Evolutionary conservation across 75 land plant species (phyloP).

Genomic region (Picea glauca): DNA sequence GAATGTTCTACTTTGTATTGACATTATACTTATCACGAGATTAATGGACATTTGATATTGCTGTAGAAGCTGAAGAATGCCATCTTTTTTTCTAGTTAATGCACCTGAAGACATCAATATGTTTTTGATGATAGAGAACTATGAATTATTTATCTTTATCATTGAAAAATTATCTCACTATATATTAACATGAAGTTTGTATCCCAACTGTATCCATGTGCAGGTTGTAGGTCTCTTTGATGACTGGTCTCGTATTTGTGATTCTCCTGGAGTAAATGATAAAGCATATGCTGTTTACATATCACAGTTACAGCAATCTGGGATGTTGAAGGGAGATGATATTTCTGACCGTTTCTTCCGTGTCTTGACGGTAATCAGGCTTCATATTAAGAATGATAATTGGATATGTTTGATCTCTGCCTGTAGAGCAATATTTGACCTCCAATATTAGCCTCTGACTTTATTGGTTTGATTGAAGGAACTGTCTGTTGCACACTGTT

Average conservation of each 20-base stretch:
- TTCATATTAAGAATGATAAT: neutral
- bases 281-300: constrained; percentile 64
- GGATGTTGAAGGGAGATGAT: constrained; percentile 94
- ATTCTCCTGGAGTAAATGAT: constrained; percentile 74
- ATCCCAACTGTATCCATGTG: neutral
- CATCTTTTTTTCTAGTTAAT: too few relatives aligned
- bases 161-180: neutral
- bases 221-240: constrained; percentile 66
- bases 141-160: too few relatives aligned
- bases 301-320: constrained; percentile 77
- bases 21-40: too few relatives aligned
- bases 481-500: constrained; percentile 70
- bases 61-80: too few relatives aligned
- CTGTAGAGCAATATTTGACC: neutral
- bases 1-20: too few relatives aligned
- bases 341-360: constrained; percentile 88
- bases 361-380: constrained; percentile 45
- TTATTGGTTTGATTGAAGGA: constrained; percentile 40
- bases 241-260: constrained; percentile 86
- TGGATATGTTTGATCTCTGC: neutral
- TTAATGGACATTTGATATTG: too few relatives aligned
- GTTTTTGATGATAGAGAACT: too few relatives aligned
- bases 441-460: neutral
- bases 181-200: neutral
- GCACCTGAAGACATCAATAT: too few relatives aligned